phyloP scores from a whole-genome alignment of 805 yeast genomes.

The Pichia cabralensis region DNA sequence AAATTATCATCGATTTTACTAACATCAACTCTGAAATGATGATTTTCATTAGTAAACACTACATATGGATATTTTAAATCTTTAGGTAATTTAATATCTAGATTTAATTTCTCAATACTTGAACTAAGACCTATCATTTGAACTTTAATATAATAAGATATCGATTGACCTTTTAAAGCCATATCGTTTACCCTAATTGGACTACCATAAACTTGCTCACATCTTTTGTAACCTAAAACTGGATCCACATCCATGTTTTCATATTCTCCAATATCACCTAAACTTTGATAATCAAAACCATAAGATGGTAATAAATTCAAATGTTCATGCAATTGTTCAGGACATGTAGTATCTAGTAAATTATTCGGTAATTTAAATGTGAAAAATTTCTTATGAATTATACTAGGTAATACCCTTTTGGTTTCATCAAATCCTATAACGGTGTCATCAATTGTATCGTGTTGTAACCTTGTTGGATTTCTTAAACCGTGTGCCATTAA shows the following conservation, averaged over 20 bases:
- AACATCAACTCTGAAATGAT: conserved; percentile 13
- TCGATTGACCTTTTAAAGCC: conserved; percentile 29
- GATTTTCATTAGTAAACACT: conserved; percentile 9
- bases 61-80: conserved; percentile 13
- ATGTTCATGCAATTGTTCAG: conserved; percentile 29
- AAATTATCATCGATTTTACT: neutral
- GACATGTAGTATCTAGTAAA: conserved; percentile 44
- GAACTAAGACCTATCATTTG: conserved; percentile 37
- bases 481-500: conserved; percentile 3
- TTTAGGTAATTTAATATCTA: conserved; percentile 12
- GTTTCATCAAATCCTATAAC: conserved; percentile 33
- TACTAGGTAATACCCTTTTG: conserved; percentile 35
- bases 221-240: conserved; percentile 44
- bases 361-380: conserved; percentile 44
- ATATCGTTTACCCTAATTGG: conserved; percentile 43
- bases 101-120: conserved; percentile 7
- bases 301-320: conserved; percentile 30
- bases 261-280: conserved; percentile 6
- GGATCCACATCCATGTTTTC: conserved; percentile 23
- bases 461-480: neutral
- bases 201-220: conserved; percentile 31
- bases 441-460: conserved; percentile 18
- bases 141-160: conserved; percentile 43
- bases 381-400: conserved; percentile 43
- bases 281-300: conserved; percentile 21